A percentile compares a stretch with the other conserved stretches of the same genome.
Evolutionary conservation across 2,329 filamentous ascomycete species (phyloP).

Genomic region (Ophiostoma sp.): DNA sequence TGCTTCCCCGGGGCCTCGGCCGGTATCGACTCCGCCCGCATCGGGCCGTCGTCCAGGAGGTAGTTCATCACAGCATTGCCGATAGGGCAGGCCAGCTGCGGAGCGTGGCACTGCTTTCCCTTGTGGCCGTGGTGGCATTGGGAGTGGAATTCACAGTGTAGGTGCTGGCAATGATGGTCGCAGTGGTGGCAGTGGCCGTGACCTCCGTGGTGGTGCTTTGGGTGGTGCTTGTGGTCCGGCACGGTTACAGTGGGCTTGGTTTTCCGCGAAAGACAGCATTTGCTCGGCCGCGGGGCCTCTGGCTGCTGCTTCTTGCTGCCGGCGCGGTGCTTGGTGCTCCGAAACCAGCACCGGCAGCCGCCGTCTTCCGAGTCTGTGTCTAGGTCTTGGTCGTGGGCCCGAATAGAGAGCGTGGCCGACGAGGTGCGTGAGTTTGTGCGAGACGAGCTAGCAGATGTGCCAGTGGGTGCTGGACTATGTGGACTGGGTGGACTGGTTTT

Average conservation of each 20-base stretch:
- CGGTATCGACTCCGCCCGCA: neutral
- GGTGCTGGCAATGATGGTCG: neutral
- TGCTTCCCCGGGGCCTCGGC: neutral
- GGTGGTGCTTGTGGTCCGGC: neutral
- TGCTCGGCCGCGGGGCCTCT: neutral
- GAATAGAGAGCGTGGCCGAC: neutral
- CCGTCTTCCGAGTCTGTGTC: neutral
- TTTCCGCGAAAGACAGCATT: neutral
- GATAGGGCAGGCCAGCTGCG: neutral
- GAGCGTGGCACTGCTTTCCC: neutral
- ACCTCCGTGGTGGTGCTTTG: neutral
- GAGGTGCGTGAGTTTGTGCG: neutral
- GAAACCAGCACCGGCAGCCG: neutral
- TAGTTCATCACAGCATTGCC: slow-evolving; percentile 1
- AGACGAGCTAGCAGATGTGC: neutral
- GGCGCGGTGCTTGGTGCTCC: neutral
- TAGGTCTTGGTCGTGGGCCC: neutral
- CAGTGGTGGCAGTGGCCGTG: slow-evolving; percentile 1
- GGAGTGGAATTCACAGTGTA: neutral
- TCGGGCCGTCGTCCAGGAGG: neutral
- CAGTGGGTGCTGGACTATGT: neutral
- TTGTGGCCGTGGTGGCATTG: neutral
- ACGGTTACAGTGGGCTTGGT: neutral
- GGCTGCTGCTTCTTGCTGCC: neutral
- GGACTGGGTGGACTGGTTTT: neutral